Evolutionary conservation across 768 basidiomycete genomes (phyloP).

Genomic region (Candolleomyces efflorescens): DNA sequence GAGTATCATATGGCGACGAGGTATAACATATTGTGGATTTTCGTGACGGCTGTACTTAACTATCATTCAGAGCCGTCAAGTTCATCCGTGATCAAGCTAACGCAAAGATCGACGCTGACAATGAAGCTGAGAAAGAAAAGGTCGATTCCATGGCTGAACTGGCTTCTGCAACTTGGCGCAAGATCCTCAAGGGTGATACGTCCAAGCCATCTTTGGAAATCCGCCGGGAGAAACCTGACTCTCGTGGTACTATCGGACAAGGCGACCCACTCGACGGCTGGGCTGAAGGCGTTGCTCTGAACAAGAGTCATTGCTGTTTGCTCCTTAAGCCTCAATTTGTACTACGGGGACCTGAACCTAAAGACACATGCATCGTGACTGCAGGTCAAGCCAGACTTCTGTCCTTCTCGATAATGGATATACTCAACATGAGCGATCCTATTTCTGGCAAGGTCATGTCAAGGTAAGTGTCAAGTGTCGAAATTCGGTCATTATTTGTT

Average conservation of each 20-base stretch:
- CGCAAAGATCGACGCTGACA: slow-evolving; percentile 25
- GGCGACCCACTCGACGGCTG: slow-evolving; percentile 67
- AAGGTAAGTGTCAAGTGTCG: slow-evolving; percentile 42
- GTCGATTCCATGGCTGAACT: slow-evolving; percentile 47
- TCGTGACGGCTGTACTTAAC: background rate
- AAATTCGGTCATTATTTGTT: background rate
- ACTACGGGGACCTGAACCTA: slow-evolving; percentile 51
- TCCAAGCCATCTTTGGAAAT: slow-evolving; percentile 42
- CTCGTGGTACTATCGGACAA: slow-evolving; percentile 28
- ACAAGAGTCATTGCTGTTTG: slow-evolving; percentile 77
- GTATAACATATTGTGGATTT: slow-evolving; percentile 32
- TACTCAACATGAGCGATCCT: slow-evolving; percentile 72
- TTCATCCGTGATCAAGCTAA: slow-evolving; percentile 84
- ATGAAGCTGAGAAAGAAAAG: slow-evolving; percentile 21
- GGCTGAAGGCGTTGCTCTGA: slow-evolving; percentile 64
- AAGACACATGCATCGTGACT: slow-evolving; percentile 66
- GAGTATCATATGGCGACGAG: slow-evolving; percentile 89
- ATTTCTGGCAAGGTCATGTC: slow-evolving; percentile 84
- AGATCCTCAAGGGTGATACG: slow-evolving; percentile 55
- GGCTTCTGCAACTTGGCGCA: slow-evolving; percentile 64
- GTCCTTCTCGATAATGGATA: slow-evolving; percentile 78
- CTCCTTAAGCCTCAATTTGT: slow-evolving; percentile 90
- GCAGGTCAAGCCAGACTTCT: slow-evolving; percentile 79
- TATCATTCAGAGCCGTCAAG: slow-evolving; percentile 62
- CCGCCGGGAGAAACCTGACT: slow-evolving; percentile 22